phyloP scores from a whole-genome alignment of 495 filamentous ascomycete species.

The Aspergillus leporis region DNA sequence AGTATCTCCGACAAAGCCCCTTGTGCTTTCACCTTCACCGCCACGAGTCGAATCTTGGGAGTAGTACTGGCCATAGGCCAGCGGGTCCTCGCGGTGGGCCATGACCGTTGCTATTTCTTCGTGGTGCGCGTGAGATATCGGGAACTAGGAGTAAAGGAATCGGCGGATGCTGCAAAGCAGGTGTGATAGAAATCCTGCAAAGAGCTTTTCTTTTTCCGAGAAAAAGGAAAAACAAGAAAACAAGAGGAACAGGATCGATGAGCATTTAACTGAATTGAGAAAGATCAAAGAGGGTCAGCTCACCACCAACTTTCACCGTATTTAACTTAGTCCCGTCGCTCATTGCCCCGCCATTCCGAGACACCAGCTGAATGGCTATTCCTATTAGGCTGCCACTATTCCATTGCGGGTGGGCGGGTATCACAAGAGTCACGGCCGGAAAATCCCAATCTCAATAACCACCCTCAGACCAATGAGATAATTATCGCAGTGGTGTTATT shows the following conservation, averaged over 20 bases:
- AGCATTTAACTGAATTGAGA: not conserved
- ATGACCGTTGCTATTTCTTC: constrained; percentile 21
- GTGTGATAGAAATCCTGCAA: not conserved
- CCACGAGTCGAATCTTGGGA: constrained; percentile 29
- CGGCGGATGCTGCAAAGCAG: not conserved
- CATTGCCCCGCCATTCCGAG: constrained; percentile 4
- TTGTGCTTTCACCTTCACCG: constrained; percentile 35
- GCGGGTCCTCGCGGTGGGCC: constrained; percentile 47
- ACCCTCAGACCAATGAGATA: not conserved
- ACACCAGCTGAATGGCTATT: constrained; percentile 6
- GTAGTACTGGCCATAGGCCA: constrained; percentile 60
- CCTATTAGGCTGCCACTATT: not conserved
- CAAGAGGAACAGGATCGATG: not conserved
- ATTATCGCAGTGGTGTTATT: not conserved
- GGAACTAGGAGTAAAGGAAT: not conserved
- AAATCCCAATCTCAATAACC: not conserved
- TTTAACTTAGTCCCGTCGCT: not conserved
- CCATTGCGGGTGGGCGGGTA: not conserved
- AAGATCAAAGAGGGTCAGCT: constrained; percentile 1
- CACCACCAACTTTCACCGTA: not conserved
- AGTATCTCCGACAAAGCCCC: constrained; percentile 56
- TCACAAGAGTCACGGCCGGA: not conserved
- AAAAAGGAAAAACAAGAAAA: not conserved
- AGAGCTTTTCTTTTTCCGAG: not conserved
- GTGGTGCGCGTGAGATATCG: not conserved